Evolutionary conservation across 495 filamentous ascomycete species (phyloP).

Genomic region (Lepidopterella palustris): DNA sequence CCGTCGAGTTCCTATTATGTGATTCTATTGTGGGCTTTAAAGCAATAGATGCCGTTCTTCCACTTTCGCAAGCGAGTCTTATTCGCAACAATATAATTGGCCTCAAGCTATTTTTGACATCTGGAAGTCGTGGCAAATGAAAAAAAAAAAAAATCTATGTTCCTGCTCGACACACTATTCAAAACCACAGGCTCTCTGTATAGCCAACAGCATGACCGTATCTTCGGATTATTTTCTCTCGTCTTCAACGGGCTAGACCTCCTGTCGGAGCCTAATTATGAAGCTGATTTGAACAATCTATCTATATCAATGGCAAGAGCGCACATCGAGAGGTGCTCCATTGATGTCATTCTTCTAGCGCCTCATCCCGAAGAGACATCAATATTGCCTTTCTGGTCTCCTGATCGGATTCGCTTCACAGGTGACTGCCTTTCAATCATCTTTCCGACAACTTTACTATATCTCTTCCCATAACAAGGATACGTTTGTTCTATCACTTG

Average conservation of each 20-base stretch:
- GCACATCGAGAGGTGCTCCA: constrained; percentile 3
- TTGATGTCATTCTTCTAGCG: constrained; percentile 4
- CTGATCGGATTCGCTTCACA: constrained; percentile 2
- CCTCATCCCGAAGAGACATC: neutral
- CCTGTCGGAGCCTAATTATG: constrained; percentile 8
- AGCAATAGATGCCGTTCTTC: neutral
- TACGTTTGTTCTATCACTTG: no score
- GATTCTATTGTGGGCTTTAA: neutral
- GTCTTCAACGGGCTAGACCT: neutral
- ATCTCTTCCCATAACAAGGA: no score
- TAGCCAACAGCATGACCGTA: neutral
- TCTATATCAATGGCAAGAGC: constrained; percentile 1
- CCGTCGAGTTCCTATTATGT: neutral
- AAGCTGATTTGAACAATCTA: neutral
- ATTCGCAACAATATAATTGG: neutral
- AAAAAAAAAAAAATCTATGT: neutral
- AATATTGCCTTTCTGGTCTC: neutral
- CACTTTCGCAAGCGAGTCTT: neutral
- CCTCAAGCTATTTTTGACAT: neutral
- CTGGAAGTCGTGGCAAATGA: neutral
- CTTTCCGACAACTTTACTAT: no score
- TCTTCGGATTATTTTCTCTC: constrained; percentile 2
- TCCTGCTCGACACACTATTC: neutral
- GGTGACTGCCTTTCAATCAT: no score
- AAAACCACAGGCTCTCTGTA: neutral